These are phyloP conservation scores for Starmerella bombicola DNA, from an alignment of 805 yeast species.

Conservation along the genomic window DNA sequence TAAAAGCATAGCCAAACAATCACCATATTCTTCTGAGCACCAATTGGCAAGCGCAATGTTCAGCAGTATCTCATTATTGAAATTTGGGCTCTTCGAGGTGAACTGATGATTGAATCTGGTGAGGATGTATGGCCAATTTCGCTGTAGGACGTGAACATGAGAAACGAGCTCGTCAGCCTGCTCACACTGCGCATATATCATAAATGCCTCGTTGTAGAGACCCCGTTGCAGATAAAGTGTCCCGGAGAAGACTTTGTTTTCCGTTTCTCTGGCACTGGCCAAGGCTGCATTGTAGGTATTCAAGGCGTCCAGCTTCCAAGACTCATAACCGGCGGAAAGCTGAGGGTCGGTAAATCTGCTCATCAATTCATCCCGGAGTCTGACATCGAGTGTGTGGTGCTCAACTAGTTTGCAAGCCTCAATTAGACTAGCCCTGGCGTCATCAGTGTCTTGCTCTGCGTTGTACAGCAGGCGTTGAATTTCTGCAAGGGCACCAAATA, in stretches of 20 bases:
- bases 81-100: not conserved
- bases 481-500: not conserved
- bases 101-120: not conserved
- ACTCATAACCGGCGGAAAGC: not conserved
- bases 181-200: constrained; percentile 1
- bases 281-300: constrained; percentile 4
- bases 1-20: constrained; percentile 10
- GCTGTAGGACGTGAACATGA: constrained; percentile 10
- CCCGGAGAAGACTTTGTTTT: constrained; percentile 5
- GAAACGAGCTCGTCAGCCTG: constrained; percentile 5
- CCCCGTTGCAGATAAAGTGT: constrained; percentile 7
- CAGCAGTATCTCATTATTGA: not conserved
- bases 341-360: not conserved
- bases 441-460: not conserved
- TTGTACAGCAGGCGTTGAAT: not conserved
- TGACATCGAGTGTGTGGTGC: constrained; percentile 2
- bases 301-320: not conserved
- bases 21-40: constrained; percentile 8
- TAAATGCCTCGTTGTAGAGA: constrained; percentile 11
- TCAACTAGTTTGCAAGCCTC: constrained; percentile 4
- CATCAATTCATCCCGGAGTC: constrained; percentile 7
- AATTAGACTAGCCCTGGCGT: not conserved
- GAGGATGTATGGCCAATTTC: constrained; percentile 11
- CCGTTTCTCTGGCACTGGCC: not conserved
- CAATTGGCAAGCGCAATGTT: constrained; percentile 15